Evolutionary conservation across 1,139 yeast genomes (phyloP), one percentile per base, ranked within the genome.

Genomic region (Neolecta irregularis): DNA sequence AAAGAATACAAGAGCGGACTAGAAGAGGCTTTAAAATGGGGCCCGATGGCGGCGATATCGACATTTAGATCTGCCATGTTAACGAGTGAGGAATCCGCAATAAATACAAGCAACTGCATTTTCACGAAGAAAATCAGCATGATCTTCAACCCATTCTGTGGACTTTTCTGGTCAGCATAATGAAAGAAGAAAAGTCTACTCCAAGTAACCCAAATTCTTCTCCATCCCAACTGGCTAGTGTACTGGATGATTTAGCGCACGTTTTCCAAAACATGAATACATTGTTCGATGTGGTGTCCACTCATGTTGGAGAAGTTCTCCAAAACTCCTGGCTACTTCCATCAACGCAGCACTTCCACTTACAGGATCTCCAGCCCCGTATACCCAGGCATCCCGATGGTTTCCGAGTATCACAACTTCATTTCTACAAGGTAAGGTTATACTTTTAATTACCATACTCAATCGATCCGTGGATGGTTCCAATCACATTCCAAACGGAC

Each of bases 351-450:
- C 72, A 21, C 74, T 63, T 0, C 81, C 81, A 32, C 73, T 64
- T 51, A 72, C 73, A 32, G 83, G 80, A 51, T 74, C 81, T 11
- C 72, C 74, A 2, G 78, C 78, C 15, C 78, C 78, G 36, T 76
- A 75, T 36, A 67, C 64, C 81, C 81, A 74, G 2, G 80, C 68
- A 48, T 74, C 83, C 39, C 79, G 65, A 48, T 74, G 83, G 49
- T 74, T 74, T 29, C 83, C 83, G 32, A 74, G 51, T 20, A 74
- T 50, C 36, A 74, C 60, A 3, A 69, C 68, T 41, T 70, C 72
- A 38, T 65, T n/a, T n/a, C n/a, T n/a, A n/a, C n/a, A n/a, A n/a
- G n/a, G n/a, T n/a, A n/a, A n/a, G n/a, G n/a, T n/a, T n/a, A n/a
- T n/a, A n/a, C n/a, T n/a, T n/a, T n/a, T n/a, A n/a, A n/a, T n/a